Base-by-base conservation (phyloP, 2,329 filamentous ascomycete genomes). In the Penicillium sp. region DNA sequence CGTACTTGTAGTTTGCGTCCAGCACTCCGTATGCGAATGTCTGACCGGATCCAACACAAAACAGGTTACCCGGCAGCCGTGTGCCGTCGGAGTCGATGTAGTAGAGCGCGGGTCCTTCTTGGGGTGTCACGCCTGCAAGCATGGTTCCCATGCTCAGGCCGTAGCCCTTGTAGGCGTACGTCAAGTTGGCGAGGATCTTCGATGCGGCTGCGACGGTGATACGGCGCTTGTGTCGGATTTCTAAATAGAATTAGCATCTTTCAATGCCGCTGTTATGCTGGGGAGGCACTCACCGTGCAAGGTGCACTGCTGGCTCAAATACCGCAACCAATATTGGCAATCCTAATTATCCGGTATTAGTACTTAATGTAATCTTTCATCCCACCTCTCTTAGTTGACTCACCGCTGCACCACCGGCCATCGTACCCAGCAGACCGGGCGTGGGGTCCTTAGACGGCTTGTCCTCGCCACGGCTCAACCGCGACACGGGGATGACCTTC, bases 251-350 rank as follows among this genome's bases (percentile, higher is more conserved):
- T 56, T 47, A 57, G 47, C 24, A 28, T 27, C 27, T 24, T 18
- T 18, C 28, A 35, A 37, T 29, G n/a, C 32, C 15, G 6, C 8
- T 5, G 2, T 2, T n/a, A 15, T 20, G 25, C 4, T n/a, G 10
- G 10, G 8, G 13, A 28, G 23, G 41, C 13, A 55, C 65, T 53
- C 58, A 67, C 68, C 93, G 79, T 98, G 92, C 59, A 98, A 88
- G 52, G 93, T 90, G 78, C 93, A 98, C 80, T 98, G 91, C 87
- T 97, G 95, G 66, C 92, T 93, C 59, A 98, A 82, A 80, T 95
- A 98, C 67, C 90, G 91, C 58, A 98, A 87, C 93, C 93, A 98
- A 82, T 96, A 97, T 83, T 97, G 93, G 75, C 93, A 98, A 76
- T 98, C 93, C 83, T 87, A 53, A 42, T 15, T 47, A 44, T 31